phyloP scores from a whole-genome alignment of 2,329 filamentous ascomycete genomes.

The Botrytis sinoallii region DNA sequence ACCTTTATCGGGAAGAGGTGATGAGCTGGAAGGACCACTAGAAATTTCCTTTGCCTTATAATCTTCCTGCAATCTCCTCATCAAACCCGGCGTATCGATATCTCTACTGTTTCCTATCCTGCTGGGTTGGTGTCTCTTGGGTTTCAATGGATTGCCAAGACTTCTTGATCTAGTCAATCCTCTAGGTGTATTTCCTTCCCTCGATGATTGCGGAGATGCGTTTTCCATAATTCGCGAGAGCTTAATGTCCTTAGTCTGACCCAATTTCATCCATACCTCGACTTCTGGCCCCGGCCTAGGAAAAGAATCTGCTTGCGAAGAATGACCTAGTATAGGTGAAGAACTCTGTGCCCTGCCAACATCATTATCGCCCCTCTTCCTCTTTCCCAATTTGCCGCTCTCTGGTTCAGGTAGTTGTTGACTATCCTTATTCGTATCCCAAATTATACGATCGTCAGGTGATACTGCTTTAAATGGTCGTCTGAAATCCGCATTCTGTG shows the following conservation, averaged over 20 bases:
- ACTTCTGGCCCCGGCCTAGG: conserved; percentile 69
- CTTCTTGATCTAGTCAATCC: conserved; percentile 14
- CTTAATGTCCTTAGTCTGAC: conserved; percentile 44
- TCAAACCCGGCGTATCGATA: conserved; percentile 48
- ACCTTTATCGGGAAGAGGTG: conserved; percentile 24
- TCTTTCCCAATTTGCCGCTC: conserved; percentile 40
- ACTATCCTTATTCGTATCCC: conserved; percentile 51
- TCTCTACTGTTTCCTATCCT: conserved; percentile 44
- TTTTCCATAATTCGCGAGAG: conserved; percentile 66
- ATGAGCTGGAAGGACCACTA: conserved; percentile 41
- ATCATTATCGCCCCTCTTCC: conserved; percentile 29
- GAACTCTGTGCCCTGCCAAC: conserved; percentile 57
- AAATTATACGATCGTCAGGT: conserved; percentile 59
- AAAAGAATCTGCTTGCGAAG: conserved; percentile 39
- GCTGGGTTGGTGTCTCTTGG: conserved; percentile 67
- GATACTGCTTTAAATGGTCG: conserved; percentile 49
- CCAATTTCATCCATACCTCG: conserved; percentile 76
- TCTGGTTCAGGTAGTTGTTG: conserved; percentile 44
- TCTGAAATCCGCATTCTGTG: conserved; percentile 13
- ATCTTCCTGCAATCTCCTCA: conserved; percentile 62
- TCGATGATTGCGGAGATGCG: conserved; percentile 63
- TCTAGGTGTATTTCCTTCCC: conserved; percentile 36
- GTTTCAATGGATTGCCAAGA: conserved; percentile 27
- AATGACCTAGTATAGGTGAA: conserved; percentile 55
- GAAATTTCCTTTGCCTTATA: conserved; percentile 35